phyloP scores from a whole-genome alignment of 208 protist species.

The Entamoeba histolytica region DNA sequence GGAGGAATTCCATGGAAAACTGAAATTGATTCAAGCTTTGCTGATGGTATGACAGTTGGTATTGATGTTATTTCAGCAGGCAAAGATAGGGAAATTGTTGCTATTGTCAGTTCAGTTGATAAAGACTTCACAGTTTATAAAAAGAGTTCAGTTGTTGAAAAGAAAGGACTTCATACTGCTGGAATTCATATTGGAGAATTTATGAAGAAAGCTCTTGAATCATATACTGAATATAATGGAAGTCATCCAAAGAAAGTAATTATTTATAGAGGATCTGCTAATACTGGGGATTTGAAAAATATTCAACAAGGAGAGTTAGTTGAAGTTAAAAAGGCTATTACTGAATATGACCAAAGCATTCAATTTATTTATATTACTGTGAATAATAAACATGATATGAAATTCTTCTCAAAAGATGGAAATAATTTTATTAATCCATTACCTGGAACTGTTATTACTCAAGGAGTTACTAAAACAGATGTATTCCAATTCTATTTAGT shows the following conservation, averaged over 20 bases:
- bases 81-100: not conserved
- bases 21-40: not conserved
- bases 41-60: not conserved
- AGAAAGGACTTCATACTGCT: not conserved
- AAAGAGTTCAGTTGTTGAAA: not conserved
- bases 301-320: not conserved
- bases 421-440: not conserved
- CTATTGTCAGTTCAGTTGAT: not conserved
- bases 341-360: not conserved
- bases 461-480: not conserved
- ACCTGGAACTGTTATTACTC: not conserved
- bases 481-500: not conserved
- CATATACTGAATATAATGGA: not conserved
- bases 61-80: not conserved
- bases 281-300: not conserved
- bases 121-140: not conserved
- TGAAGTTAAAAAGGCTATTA: not conserved
- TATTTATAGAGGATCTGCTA: not conserved
- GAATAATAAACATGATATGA: not conserved
- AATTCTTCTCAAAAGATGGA: not conserved
- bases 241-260: not conserved
- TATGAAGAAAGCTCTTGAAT: not conserved
- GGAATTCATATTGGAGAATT: not conserved
- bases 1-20: not conserved
- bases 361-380: not conserved